A percentile compares a stretch with the other conserved stretches of the same genome.
phyloP scores from a whole-genome alignment of 1,139 yeast genomes.

The Geotrichum aggregatum region DNA sequence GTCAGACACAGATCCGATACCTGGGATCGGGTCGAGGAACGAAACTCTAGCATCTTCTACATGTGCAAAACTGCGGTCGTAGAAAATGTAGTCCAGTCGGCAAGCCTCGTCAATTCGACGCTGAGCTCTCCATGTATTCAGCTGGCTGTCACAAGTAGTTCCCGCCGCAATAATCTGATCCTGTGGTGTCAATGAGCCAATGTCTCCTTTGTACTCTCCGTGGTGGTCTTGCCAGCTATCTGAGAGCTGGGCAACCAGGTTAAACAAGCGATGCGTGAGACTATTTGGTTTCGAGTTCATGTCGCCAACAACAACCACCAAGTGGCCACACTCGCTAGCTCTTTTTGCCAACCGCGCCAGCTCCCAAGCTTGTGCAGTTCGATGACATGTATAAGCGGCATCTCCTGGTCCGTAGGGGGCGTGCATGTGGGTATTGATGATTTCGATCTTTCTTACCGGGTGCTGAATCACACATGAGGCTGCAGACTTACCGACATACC shows the following conservation, averaged over 20 bases:
- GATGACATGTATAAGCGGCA: conserved; percentile 82
- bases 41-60: conserved; percentile 62
- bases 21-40: conserved; percentile 65
- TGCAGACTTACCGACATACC: conserved; percentile 92
- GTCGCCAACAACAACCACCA: conserved; percentile 88
- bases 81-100: conserved; percentile 82
- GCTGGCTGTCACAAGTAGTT: conserved; percentile 79
- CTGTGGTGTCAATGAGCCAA: conserved; percentile 47
- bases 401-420: conserved; percentile 93
- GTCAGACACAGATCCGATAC: conserved; percentile 73
- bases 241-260: conserved; percentile 60
- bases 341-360: conserved; percentile 62
- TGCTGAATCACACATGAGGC: conserved; percentile 69
- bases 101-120: conserved; percentile 67
- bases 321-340: conserved; percentile 69
- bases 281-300: conserved; percentile 85
- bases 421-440: conserved; percentile 92
- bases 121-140: conserved; percentile 83
- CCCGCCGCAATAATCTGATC: conserved; percentile 75
- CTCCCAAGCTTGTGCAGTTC: conserved; percentile 97
- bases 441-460: conserved; percentile 57
- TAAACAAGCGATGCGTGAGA: conserved; percentile 70
- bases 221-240: conserved; percentile 83
- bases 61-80: conserved; percentile 52
- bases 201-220: conserved; percentile 43